Conservation (phyloP, 805 yeast species). For the Priceomyces castillae region DNA sequence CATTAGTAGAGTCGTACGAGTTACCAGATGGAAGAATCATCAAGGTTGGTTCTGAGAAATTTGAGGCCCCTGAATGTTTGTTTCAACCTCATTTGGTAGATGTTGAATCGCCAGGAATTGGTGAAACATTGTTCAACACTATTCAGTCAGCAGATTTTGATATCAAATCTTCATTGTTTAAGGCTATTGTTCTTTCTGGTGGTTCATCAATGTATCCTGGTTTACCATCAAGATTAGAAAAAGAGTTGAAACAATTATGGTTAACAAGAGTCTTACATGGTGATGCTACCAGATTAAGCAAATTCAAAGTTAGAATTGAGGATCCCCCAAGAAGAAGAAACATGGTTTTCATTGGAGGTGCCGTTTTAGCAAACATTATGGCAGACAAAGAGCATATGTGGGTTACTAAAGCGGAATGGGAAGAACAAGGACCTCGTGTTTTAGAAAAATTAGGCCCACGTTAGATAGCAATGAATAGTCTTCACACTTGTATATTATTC, state of each 20-base stretch:
- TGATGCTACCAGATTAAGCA: constrained; percentile 80
- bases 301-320: constrained; percentile 94
- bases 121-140: constrained; percentile 87
- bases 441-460: constrained; percentile 91
- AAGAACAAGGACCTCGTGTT: constrained; percentile 88
- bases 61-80: constrained; percentile 94
- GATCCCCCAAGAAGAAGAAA: constrained; percentile 99
- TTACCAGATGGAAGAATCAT: constrained; percentile 95
- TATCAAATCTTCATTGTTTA: constrained; percentile 80
- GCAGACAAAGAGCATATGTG: constrained; percentile 98
- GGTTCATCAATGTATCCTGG: constrained; percentile 99
- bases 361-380: constrained; percentile 96
- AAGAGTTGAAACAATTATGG: constrained; percentile 96
- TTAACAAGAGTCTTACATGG: constrained; percentile 81
- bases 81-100: constrained; percentile 96
- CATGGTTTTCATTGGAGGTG: constrained; percentile 99
- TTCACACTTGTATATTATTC: constrained; percentile 9
- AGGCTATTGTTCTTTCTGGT: constrained; percentile 92
- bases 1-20: constrained; percentile 86
- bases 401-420: constrained; percentile 96
- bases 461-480: constrained; percentile 26
- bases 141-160: constrained; percentile 95
- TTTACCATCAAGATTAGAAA: constrained; percentile 90
- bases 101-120: constrained; percentile 95
- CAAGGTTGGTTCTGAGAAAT: constrained; percentile 92